These are phyloP conservation scores for Copromyces sp. DNA, from an alignment of 495 filamentous ascomycete genomes.

Conservation along the genomic window DNA sequence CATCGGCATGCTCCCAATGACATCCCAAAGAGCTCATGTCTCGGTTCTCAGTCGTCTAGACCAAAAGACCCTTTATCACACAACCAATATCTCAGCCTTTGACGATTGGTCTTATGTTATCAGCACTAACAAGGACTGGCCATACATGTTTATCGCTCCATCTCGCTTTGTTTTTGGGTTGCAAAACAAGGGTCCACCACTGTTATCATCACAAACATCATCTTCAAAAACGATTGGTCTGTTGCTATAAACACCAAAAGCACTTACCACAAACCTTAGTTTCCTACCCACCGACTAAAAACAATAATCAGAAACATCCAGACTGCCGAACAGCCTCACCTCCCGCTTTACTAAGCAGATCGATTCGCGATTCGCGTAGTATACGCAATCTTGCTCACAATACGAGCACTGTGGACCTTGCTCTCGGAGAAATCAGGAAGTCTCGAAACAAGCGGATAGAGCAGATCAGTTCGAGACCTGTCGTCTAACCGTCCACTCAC, in stretches of 20 bases:
- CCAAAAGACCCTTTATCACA: background rate
- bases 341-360: background rate
- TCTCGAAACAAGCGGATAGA: conserved; percentile 3
- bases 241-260: background rate
- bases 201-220: background rate
- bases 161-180: background rate
- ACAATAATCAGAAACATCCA: background rate
- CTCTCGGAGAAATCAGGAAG: background rate
- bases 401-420: background rate
- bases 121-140: background rate
- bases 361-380: background rate
- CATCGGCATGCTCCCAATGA: background rate
- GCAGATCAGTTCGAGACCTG: background rate
- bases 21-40: background rate
- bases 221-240: background rate
- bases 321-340: background rate
- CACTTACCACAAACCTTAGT: background rate
- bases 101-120: background rate
- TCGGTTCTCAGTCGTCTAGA: background rate
- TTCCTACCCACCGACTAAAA: background rate
- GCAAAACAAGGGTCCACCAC: background rate
- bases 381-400: background rate
- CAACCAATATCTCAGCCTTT: background rate
- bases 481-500: background rate
- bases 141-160: background rate